Evolutionary conservation across 768 basidiomycete genomes (phyloP).

Genomic region (Russula brevipes): DNA sequence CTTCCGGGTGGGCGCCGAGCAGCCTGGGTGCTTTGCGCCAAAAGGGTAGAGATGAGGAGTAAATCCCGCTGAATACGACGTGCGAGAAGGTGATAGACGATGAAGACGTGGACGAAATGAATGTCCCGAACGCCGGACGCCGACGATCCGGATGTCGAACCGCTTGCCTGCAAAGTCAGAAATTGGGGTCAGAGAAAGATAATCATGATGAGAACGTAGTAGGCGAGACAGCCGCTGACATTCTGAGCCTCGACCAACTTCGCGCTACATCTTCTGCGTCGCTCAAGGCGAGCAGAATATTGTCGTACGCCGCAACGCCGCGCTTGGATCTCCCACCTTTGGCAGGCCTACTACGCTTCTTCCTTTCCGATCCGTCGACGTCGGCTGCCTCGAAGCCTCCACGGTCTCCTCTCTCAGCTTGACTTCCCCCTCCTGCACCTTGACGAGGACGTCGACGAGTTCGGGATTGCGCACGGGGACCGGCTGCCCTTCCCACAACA

Average conservation of each 20-base stretch:
- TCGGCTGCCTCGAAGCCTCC: conserved; percentile 26
- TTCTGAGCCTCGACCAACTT: conserved; percentile 82
- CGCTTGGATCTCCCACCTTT: conserved; percentile 52
- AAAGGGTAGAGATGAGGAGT: conserved; percentile 63
- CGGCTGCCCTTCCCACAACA: conserved; percentile 76
- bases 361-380: conserved; percentile 32
- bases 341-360: conserved; percentile 36
- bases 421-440: conserved; percentile 72
- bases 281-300: conserved; percentile 74
- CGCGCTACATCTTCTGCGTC: conserved; percentile 85
- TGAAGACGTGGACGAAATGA: conserved; percentile 80
- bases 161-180: conserved; percentile 34
- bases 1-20: conserved; percentile 26
- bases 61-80: conserved; percentile 87
- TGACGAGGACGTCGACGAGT: conserved; percentile 79
- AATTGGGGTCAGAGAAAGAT: conserved; percentile 8
- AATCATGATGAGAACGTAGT: background rate
- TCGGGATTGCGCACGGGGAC: conserved; percentile 89
- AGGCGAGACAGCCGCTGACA: conserved; percentile 38
- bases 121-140: conserved; percentile 59
- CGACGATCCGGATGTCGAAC: conserved; percentile 37
- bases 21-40: conserved; percentile 36
- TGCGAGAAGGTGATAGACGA: conserved; percentile 82
- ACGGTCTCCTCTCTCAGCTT: conserved; percentile 43
- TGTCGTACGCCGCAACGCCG: conserved; percentile 83